phyloP scores from a whole-genome alignment of 768 basidiomycete genomes.

The Podaxis sp. region DNA sequence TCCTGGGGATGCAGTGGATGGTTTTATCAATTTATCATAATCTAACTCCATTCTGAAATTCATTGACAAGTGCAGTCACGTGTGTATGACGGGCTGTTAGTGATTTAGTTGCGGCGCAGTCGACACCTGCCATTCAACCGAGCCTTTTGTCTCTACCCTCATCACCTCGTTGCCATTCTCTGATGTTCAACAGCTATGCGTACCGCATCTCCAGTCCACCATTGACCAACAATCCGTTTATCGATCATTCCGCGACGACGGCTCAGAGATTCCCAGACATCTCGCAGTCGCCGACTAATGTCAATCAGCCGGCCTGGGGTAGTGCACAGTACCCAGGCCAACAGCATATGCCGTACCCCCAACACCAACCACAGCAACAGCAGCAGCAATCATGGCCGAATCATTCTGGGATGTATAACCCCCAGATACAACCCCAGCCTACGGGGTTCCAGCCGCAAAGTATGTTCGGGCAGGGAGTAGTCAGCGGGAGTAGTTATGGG shows the following conservation, averaged over 20 bases:
- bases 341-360: slow-evolving; percentile 36
- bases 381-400: slow-evolving; percentile 34
- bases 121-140: not conserved
- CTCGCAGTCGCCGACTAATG: slow-evolving; percentile 28
- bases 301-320: slow-evolving; percentile 17
- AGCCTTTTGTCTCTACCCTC: not conserved
- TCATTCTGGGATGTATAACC: slow-evolving; percentile 14
- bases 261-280: slow-evolving; percentile 63
- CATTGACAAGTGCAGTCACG: not conserved
- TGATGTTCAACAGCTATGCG: slow-evolving; percentile 41
- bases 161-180: slow-evolving; percentile 1
- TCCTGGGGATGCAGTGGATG: not conserved
- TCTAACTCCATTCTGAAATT: not conserved
- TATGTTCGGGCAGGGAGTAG: slow-evolving; percentile 51
- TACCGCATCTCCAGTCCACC: slow-evolving; percentile 37
- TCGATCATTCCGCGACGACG: slow-evolving; percentile 42
- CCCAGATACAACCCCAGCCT: slow-evolving; percentile 13
- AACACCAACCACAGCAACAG: slow-evolving; percentile 36
- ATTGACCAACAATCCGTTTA: slow-evolving; percentile 71
- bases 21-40: not conserved
- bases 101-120: not conserved
- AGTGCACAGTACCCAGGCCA: slow-evolving; percentile 31
- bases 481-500: slow-evolving; percentile 40
- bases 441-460: slow-evolving; percentile 47
- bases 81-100: not conserved